Conservation (phyloP, 176 grass and related monocot genomes). For the Avena insularis region DNA sequence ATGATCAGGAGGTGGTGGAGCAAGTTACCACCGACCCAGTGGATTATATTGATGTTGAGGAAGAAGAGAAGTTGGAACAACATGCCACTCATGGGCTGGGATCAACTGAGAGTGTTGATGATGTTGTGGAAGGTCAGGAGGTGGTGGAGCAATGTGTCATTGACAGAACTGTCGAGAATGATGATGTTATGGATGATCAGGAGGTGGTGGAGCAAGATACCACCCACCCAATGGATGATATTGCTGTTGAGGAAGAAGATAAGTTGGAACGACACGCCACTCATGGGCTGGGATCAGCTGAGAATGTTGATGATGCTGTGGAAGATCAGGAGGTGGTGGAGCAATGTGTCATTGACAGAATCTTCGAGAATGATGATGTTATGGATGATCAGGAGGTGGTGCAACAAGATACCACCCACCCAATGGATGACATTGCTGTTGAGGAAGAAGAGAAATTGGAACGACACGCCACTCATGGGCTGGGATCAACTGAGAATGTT, state of each 20-base stretch:
- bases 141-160: neutral
- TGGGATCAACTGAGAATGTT: neutral
- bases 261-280: too few species aligned
- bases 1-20: neutral
- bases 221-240: too few species aligned
- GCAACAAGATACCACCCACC: too few species aligned
- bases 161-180: neutral
- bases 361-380: too few species aligned
- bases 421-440: slow-evolving; percentile 10
- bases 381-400: too few species aligned
- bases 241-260: too few species aligned
- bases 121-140: neutral
- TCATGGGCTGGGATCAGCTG: too few species aligned
- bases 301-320: neutral
- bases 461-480: neutral
- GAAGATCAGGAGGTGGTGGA: neutral
- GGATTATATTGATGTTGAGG: neutral
- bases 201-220: slow-evolving; percentile 3
- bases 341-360: neutral
- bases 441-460: slow-evolving; percentile 18
- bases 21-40: neutral
- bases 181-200: slow-evolving; percentile 1
- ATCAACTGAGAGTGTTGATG: too few species aligned
- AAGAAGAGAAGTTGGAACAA: neutral
- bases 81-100: neutral